Base-by-base conservation (phyloP, 768 basidiomycete genomes). In the Psilocybe tampanensis region DNA sequence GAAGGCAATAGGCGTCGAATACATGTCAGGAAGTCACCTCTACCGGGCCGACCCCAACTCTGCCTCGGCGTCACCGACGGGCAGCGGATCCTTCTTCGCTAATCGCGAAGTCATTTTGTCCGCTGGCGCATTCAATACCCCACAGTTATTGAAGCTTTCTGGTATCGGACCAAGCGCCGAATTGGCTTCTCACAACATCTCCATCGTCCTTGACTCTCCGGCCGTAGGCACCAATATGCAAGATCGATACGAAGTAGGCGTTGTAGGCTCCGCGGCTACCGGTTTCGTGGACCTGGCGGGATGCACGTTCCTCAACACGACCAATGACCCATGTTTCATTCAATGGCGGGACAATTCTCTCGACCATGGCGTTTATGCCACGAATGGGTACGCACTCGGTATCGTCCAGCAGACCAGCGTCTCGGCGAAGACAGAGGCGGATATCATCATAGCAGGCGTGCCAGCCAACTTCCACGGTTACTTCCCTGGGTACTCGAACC, bases 201-300 rank as follows among this genome's bases (percentile, higher is more conserved):
- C 68, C 22, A 72, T 80, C 18, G 65, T 70, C 13, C 59, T 75
- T 39, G 76, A 79, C 22, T 74, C 84, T 2, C 81, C 83, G 9
- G 84, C 81, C 44, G 83, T 86, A 32, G 84, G 84, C 1, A 78
- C 80, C 58, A 80, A 84, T 66, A 67, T 84, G 47, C 81, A 83
- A 64, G 83, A 85, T 62, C 36, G 56, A n/a, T 57, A 57, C 50
- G 56, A 57, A 52, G 56, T 57, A 15, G 51, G 49, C 23, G 56
- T 57, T 8, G 50, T 52, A 19, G 49, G 42, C 13, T 34, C 42
- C 13, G 43, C 56, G 13, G 21, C 41, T 23, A 33, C 22, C 43
- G 45, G 47, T 23, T 52, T 52, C 22, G 42, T 51, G 18, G 51
- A 51, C 22, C 32, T 57, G 18, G 9, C 15, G 17, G 44, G 42